These are phyloP conservation scores for Magnaporthiopsis incrustans DNA, from an alignment of 2,329 filamentous ascomycete species.

Conservation along the genomic window DNA sequence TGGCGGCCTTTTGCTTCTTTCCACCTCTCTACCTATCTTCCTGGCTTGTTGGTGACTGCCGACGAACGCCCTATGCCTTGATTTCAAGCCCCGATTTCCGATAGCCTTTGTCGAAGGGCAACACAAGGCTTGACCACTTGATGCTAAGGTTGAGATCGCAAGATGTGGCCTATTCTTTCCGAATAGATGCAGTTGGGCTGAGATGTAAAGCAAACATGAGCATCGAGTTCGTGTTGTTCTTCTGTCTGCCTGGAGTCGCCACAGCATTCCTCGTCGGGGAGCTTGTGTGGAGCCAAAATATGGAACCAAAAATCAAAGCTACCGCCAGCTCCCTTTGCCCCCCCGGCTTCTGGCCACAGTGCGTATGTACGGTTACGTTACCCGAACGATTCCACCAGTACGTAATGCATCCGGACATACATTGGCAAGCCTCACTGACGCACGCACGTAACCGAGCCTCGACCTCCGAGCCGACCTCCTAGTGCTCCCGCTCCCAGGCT, in stretches of 20 bases:
- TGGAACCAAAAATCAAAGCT: neutral
- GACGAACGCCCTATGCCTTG: no score
- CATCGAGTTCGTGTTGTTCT: neutral
- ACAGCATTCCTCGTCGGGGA: neutral
- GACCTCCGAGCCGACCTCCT: no score
- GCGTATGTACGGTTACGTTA: no score
- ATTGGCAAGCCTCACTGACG: no score
- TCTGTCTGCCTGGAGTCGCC: neutral
- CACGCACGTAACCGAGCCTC: no score
- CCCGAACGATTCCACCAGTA: neutral
- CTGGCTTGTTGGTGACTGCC: no score
- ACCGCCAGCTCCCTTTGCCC: no score
- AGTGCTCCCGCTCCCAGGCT: no score
- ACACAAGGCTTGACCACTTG: neutral
- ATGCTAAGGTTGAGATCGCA: no score
- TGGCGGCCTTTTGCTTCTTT: neutral
- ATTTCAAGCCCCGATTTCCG: neutral
- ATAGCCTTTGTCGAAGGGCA: neutral
- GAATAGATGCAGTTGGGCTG: neutral
- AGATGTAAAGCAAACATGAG: neutral
- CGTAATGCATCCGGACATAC: neutral
- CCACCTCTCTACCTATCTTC: neutral
- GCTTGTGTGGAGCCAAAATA: neutral
- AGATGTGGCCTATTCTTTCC: neutral
- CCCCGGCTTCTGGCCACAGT: neutral